phyloP scores from a whole-genome alignment of 1,284 basidiomycete species.

The Neotropicomus parvogracilis region DNA sequence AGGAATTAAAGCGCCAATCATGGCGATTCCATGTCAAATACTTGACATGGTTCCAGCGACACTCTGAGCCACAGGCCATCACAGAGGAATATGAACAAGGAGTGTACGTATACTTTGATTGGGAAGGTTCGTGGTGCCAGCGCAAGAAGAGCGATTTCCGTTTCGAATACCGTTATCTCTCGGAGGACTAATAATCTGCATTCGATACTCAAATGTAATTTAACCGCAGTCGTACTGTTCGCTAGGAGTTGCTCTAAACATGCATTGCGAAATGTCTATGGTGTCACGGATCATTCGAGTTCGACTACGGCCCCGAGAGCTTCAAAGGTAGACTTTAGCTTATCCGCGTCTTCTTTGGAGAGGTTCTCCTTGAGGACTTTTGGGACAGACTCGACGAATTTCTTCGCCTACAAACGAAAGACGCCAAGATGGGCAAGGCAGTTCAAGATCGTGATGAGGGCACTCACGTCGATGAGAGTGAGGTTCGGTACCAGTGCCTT shows the following conservation, averaged over 20 bases:
- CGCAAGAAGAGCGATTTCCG: constrained; percentile 98
- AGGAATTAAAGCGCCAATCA: constrained; percentile 95
- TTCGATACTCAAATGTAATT: constrained; percentile 25
- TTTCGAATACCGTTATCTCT: constrained; percentile 90
- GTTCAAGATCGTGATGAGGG: background rate
- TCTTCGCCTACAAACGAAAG: constrained; percentile 77
- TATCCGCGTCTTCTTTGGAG: constrained; percentile 97
- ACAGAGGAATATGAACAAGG: constrained; percentile 99
- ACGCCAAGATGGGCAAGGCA: constrained; percentile 7
- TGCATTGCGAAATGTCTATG: constrained; percentile 12
- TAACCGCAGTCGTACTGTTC: constrained; percentile 21
- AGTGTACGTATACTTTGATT: constrained; percentile 95
- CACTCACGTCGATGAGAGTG: constrained; percentile 89
- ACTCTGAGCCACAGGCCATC: constrained; percentile 98
- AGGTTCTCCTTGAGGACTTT: constrained; percentile 95
- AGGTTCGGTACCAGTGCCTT: constrained; percentile 93
- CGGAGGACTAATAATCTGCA: constrained; percentile 62
- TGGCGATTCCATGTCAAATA: constrained; percentile 99
- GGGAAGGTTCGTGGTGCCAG: constrained; percentile 98
- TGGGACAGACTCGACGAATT: constrained; percentile 96
- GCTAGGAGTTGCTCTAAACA: constrained; percentile 14
- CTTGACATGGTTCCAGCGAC: constrained; percentile 99
- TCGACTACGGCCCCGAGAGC: constrained; percentile 85
- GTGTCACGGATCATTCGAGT: constrained; percentile 59
- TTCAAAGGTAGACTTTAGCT: constrained; percentile 89